Percentiles rank a stretch among this genome's conserved stretches.
phyloP scores from a whole-genome alignment of 1,284 basidiomycete genomes.

The Trametes polyzona region DNA sequence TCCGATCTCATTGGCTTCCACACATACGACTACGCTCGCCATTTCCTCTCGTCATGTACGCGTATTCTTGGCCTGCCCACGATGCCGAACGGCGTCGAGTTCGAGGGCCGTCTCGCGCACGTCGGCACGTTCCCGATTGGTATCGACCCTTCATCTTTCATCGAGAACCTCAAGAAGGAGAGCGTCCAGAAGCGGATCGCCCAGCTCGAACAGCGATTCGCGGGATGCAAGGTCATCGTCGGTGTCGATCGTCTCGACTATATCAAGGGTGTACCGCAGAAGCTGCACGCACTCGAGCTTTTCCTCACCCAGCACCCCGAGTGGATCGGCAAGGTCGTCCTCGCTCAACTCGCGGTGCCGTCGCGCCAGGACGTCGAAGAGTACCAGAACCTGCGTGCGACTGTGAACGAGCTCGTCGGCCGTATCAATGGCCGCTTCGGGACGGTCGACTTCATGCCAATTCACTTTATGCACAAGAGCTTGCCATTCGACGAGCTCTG shows the following conservation, averaged over 20 bases:
- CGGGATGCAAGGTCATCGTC: conserved; percentile 96
- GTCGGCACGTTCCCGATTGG: conserved; percentile 99
- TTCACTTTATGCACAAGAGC: conserved; percentile 98
- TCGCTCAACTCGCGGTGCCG: conserved; percentile 96
- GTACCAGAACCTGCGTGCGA: conserved; percentile 96
- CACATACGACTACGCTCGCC: conserved; percentile 99
- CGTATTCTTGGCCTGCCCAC: conserved; percentile 95
- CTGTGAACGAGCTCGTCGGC: conserved; percentile 97
- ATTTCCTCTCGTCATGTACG: conserved; percentile 98
- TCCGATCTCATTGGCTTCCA: conserved; percentile 99
- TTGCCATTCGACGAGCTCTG: conserved; percentile 94
- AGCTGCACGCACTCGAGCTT: conserved; percentile 94
- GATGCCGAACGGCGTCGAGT: conserved; percentile 98
- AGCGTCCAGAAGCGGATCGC: conserved; percentile 81
- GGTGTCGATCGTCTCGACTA: conserved; percentile 98
- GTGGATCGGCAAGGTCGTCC: conserved; percentile 98
- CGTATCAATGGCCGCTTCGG: conserved; percentile 98
- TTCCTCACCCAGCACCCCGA: conserved; percentile 98
- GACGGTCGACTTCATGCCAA: conserved; percentile 98
- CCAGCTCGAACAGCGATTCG: conserved; percentile 87
- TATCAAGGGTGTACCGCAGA: conserved; percentile 99
- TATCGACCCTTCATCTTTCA: conserved; percentile 94
- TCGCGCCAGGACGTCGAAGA: conserved; percentile 99
- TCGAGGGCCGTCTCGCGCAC: conserved; percentile 92
- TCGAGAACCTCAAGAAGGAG: conserved; percentile 82